Conservation (phyloP, 768 basidiomycete species). For the Gautieria morchelliformis region DNA sequence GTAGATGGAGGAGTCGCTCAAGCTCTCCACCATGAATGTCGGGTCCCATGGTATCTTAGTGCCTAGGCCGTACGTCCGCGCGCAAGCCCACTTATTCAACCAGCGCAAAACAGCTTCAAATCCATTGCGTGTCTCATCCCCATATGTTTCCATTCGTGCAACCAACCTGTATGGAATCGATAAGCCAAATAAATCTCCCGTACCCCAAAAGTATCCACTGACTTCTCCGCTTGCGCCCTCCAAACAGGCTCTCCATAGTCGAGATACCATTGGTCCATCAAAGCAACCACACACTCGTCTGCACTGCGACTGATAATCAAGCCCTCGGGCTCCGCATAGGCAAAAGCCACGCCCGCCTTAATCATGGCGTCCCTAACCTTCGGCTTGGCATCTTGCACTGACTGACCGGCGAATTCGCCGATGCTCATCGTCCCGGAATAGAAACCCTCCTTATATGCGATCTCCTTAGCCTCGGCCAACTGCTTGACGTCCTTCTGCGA, state of each 20-base stretch:
- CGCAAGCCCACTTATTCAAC: slow-evolving; percentile 99
- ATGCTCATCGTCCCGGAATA: slow-evolving; percentile 87
- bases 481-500: slow-evolving; percentile 92
- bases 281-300: slow-evolving; percentile 96
- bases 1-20: slow-evolving; percentile 97
- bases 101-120: slow-evolving; percentile 90
- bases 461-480: slow-evolving; percentile 92
- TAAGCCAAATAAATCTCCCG: neutral
- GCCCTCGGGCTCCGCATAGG: slow-evolving; percentile 94
- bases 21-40: slow-evolving; percentile 89
- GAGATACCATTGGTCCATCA: slow-evolving; percentile 99
- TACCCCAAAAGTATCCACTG: slow-evolving; percentile 19
- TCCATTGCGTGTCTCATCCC: slow-evolving; percentile 80
- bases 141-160: slow-evolving; percentile 82
- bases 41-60: slow-evolving; percentile 96
- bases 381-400: slow-evolving; percentile 85
- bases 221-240: slow-evolving; percentile 81
- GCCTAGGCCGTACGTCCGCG: slow-evolving; percentile 93
- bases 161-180: slow-evolving; percentile 44
- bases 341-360: slow-evolving; percentile 62
- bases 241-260: slow-evolving; percentile 92
- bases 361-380: slow-evolving; percentile 85
- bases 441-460: slow-evolving; percentile 98
- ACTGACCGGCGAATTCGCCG: slow-evolving; percentile 82
- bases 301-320: slow-evolving; percentile 79